Evolutionary conservation across 2,329 filamentous ascomycete species (phyloP).

Genomic region (Metarhizium rileyi): DNA sequence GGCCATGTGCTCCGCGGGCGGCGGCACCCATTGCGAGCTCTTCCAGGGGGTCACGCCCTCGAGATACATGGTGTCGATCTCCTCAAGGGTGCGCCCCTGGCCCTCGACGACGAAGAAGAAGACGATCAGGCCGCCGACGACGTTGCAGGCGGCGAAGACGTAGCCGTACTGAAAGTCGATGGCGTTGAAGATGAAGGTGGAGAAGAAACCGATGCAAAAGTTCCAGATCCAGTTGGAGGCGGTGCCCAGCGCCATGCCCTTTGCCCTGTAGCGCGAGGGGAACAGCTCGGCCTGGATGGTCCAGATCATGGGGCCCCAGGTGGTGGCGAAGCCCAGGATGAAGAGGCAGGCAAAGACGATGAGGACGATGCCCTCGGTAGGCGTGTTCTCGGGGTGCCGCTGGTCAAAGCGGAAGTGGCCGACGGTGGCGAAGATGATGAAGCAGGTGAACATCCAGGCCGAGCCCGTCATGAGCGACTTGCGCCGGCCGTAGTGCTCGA

Average conservation of each 20-base stretch:
- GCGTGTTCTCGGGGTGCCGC: conserved; percentile 22
- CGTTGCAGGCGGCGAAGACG: conserved; percentile 64
- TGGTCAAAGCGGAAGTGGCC: conserved; percentile 38
- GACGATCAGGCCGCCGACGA: conserved; percentile 53
- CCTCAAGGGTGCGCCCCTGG: conserved; percentile 63
- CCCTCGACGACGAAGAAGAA: conserved; percentile 73
- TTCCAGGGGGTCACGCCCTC: conserved; percentile 53
- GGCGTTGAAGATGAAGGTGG: conserved; percentile 62
- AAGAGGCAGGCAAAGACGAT: conserved; percentile 56
- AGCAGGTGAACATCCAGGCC: conserved; percentile 50
- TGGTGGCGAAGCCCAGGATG: conserved; percentile 56
- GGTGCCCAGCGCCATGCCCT: conserved; percentile 50
- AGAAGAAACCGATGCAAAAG: conserved; percentile 69
- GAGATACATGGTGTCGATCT: conserved; percentile 73
- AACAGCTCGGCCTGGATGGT: conserved; percentile 57
- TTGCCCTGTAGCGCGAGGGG: conserved; percentile 50
- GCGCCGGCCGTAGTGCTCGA: conserved; percentile 57
- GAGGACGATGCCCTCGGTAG: conserved; percentile 44
- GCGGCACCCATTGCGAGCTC: conserved; percentile 44
- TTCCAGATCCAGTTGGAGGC: conserved; percentile 62
- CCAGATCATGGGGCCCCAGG: conserved; percentile 59
- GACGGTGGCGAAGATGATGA: conserved; percentile 46
- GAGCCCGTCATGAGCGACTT: conserved; percentile 53
- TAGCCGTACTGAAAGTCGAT: conserved; percentile 69
- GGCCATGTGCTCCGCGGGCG: conserved; percentile 33